Evolutionary conservation across 139 green algal genomes (phyloP), one percentile per base, ranked within the genome.

Genomic region (Coelastrella sp.): DNA sequence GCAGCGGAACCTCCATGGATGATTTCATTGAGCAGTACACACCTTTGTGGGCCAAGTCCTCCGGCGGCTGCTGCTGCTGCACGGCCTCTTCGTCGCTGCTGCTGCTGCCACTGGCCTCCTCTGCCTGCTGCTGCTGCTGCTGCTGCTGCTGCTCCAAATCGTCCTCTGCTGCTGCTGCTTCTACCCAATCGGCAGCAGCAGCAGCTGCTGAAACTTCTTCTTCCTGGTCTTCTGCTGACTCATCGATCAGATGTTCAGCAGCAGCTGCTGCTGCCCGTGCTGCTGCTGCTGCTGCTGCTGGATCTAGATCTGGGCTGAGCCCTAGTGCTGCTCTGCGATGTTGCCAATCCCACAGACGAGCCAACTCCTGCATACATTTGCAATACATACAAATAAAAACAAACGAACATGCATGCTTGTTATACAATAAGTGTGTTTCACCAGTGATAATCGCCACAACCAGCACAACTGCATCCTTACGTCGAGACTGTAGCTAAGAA

Each of bases 311-410:
- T 19, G 84, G 76, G 16, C 59, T 23, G 14, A 92, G 76, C 8
- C 90, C 90, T 60, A 90, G 65, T 5, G 74, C 84, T 58, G 66
- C 84, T 16, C 90, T 82, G 19, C 84, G 83, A 54, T 92, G 90
- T 68, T 92, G 90, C 90, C 90, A 92, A 57, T 92, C 83, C 90
- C 90, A 92, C 19, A 92, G 65, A 23, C 90, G 83, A 3, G 90
- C 90, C 32, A 92, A 73, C 90, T 92, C 90, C 89, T 92, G 88
- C 23, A 82, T 60, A 7, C 22, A 1, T 20, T 22, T 68, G 59
- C 59, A 86, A 0, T 7, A 58, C 13, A n/a, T 82, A 4, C 76
- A 82, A 58, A n/a, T 17, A 47, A 3, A 78, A 78, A 2, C 4
- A n/a, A 5, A 22, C 16, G 4, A n/a, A 78, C 19, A 22, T 78